Conservation (phyloP, 176 grass and related monocot genomes). For the Oryza punctata region DNA sequence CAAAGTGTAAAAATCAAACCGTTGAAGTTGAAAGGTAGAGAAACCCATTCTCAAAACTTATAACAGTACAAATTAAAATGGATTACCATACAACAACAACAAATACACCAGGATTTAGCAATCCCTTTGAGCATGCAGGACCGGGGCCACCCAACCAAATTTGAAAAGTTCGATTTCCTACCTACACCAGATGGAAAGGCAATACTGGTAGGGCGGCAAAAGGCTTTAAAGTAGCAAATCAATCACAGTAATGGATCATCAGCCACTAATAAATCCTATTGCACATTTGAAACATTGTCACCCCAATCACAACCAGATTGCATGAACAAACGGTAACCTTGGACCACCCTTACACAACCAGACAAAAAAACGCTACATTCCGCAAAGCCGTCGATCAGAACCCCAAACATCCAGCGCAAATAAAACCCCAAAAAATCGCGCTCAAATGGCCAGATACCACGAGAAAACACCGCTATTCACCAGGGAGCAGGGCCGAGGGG, state of each 20-base stretch:
- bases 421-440: neutral
- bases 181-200: neutral
- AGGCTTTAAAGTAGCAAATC: neutral
- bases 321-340: neutral
- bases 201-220: neutral
- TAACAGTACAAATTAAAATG: neutral
- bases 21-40: neutral
- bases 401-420: neutral
- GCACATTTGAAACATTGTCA: neutral
- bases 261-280: neutral
- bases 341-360: neutral
- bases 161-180: neutral
- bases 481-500: neutral
- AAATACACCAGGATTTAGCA: neutral
- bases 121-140: neutral
- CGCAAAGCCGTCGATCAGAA: neutral
- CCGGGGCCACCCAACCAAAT: neutral
- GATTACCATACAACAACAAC: neutral
- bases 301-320: neutral
- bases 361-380: slow-evolving; percentile 8
- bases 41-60: neutral
- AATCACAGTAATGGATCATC: neutral
- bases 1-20: neutral
- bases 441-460: neutral
- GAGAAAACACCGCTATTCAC: neutral